Conservation (phyloP, 2,329 filamentous ascomycete genomes). For the Fusarium verticillioides region DNA sequence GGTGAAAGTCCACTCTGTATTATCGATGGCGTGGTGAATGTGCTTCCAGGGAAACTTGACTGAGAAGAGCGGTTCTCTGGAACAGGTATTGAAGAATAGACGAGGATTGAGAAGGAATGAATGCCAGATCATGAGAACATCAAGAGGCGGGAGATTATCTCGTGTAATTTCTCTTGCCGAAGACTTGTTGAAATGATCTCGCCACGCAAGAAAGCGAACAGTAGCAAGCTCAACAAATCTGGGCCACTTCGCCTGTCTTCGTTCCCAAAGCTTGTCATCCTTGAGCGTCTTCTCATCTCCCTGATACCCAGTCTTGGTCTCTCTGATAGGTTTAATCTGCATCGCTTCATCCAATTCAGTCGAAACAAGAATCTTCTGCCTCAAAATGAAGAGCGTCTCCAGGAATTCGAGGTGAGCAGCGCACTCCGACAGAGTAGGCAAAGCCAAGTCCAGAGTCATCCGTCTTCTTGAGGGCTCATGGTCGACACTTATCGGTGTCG, state of each 20-base stretch:
- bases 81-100: constrained; percentile 28
- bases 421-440: constrained; percentile 12
- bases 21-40: constrained; percentile 30
- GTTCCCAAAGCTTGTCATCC: constrained; percentile 29
- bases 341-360: constrained; percentile 30
- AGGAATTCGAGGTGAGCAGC: constrained; percentile 68
- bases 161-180: background rate
- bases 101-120: constrained; percentile 49
- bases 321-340: constrained; percentile 22
- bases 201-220: constrained; percentile 44
- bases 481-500: background rate
- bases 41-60: constrained; percentile 36
- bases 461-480: rapidly evolving
- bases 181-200: constrained; percentile 2
- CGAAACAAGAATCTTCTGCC: constrained; percentile 43
- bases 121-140: constrained; percentile 54
- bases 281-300: constrained; percentile 39
- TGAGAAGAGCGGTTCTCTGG: constrained; percentile 18
- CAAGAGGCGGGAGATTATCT: constrained; percentile 40
- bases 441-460: background rate
- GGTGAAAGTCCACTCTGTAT: constrained; percentile 24
- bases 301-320: constrained; percentile 16
- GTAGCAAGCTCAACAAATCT: constrained; percentile 44
- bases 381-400: constrained; percentile 66
- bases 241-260: constrained; percentile 42